These are phyloP conservation scores for Chrysopogon serrulatus DNA, from an alignment of 176 grass and related monocot genomes.

Conservation along the genomic window DNA sequence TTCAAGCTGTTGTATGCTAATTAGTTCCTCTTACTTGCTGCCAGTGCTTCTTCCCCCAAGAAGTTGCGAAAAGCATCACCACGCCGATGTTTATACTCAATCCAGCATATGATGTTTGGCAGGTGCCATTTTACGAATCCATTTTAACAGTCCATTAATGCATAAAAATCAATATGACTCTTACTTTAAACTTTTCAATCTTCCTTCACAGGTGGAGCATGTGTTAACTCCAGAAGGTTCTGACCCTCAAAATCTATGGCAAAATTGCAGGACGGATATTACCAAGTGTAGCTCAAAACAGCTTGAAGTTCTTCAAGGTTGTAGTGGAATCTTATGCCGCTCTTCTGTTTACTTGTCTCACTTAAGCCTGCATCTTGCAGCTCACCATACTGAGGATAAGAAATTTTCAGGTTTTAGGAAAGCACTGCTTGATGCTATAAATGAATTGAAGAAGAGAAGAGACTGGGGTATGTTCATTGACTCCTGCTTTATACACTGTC, in stretches of 20 bases:
- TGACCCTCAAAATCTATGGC: constrained; percentile 56
- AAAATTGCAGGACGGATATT: constrained; percentile 69
- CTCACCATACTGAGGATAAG: neutral
- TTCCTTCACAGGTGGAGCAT: constrained; percentile 61
- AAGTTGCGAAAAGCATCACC: constrained; percentile 69
- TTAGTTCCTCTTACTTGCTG: neutral
- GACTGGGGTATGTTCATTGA: constrained; percentile 76
- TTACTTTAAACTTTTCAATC: neutral
- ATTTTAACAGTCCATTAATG: constrained; percentile 3
- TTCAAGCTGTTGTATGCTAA: constrained; percentile 17
- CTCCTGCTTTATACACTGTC: constrained; percentile 79
- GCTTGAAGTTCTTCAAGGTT: constrained; percentile 65
- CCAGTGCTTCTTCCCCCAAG: constrained; percentile 67
- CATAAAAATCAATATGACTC: neutral
- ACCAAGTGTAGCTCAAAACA: constrained; percentile 60
- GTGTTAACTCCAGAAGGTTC: constrained; percentile 66
- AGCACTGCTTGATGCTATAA: constrained; percentile 47
- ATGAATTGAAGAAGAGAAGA: constrained; percentile 54
- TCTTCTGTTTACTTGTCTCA: neutral
- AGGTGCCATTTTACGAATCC: constrained; percentile 43
- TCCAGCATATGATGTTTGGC: constrained; percentile 88
- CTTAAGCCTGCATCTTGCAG: neutral
- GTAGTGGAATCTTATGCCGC: constrained; percentile 2
- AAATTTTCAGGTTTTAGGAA: constrained; percentile 59
- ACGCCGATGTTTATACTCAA: constrained; percentile 87